Evolutionary conservation across 176 grass and related monocot genomes (phyloP), one percentile per base, ranked within the genome.

Genomic region (Oryza nivara): DNA sequence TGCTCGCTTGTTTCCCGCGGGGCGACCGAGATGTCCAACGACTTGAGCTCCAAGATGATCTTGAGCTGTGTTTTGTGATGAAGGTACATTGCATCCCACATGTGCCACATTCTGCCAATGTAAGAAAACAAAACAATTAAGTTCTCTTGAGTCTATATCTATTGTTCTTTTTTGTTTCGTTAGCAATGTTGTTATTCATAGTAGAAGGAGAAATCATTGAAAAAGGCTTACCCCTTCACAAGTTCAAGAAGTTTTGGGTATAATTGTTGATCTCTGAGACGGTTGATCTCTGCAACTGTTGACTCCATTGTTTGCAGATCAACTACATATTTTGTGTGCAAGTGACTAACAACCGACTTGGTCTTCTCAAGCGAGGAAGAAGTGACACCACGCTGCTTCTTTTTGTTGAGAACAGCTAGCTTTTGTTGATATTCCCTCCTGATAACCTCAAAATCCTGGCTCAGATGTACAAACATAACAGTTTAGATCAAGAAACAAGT

Each of bases 281-380:
- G 91, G 43, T 93, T 92, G 76, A 98, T 93, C 88, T 98, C 95
- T 84, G 86, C 73, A 73, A 98, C 65, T 9, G 91, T 95, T 63
- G 92, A 95, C 82, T 98, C 92, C 90, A 98, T 82, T 3, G 95
- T 92, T 65, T 98, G 91, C 66, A 84, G 79, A 76, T 89, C 91
- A 35, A 98, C 95, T 75, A 92, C 85, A 73, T 90, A 95, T 83
- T 90, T 95, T 58, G 89, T 95, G 64, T 98, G 92, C 85, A 95
- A 86, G 77, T 98, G 92, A 86, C 89, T 93, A 54, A 81, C 92
- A 69, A 85, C 84, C 67, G 92, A 63, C 80, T 90, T 93, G n/a
- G 89, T 82, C 73, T 83, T 92, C 85, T 98, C 92, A 30, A 93
- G 40, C 51, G 92, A 92, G 78, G 80, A 84, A 74, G 91, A 82